Conservation (phyloP, 495 filamentous ascomycete species). For the Penicillium manginii region DNA sequence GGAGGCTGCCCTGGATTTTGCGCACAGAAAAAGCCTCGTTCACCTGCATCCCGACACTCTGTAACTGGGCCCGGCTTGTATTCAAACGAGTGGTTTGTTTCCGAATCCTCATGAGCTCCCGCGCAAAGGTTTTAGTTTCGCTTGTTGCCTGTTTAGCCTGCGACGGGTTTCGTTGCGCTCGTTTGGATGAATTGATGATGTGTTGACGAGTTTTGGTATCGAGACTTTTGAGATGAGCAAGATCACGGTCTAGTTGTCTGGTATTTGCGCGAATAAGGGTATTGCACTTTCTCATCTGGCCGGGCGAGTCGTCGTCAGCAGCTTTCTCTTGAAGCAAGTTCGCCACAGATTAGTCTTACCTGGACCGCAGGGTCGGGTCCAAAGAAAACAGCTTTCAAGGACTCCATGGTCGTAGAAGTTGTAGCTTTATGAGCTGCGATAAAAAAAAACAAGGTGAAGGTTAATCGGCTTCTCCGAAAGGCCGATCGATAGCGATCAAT, state of each 20-base stretch:
- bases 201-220: slow-evolving; percentile 85
- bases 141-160: slow-evolving; percentile 73
- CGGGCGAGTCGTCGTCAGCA: slow-evolving; percentile 6
- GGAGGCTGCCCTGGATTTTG: slow-evolving; percentile 93
- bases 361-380: slow-evolving; percentile 92
- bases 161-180: slow-evolving; percentile 75
- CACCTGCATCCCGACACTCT: slow-evolving; percentile 96
- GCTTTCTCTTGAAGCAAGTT: background rate
- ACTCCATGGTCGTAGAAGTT: slow-evolving; percentile 67
- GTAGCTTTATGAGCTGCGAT: background rate
- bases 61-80: slow-evolving; percentile 88
- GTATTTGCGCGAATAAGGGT: slow-evolving; percentile 85
- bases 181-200: slow-evolving; percentile 77
- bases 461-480: background rate
- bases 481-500: background rate
- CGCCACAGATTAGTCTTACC: slow-evolving; percentile 48
- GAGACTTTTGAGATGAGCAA: slow-evolving; percentile 69
- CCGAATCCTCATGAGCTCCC: slow-evolving; percentile 82
- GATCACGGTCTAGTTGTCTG: slow-evolving; percentile 94
- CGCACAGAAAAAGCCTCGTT: slow-evolving; percentile 94
- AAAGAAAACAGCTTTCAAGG: slow-evolving; percentile 83
- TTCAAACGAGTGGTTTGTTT: slow-evolving; percentile 71
- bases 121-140: slow-evolving; percentile 84
- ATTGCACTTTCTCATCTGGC: slow-evolving; percentile 94
- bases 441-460: background rate